Evolutionary conservation across 345 rosid species (phyloP).

Genomic region (Draba incana): DNA sequence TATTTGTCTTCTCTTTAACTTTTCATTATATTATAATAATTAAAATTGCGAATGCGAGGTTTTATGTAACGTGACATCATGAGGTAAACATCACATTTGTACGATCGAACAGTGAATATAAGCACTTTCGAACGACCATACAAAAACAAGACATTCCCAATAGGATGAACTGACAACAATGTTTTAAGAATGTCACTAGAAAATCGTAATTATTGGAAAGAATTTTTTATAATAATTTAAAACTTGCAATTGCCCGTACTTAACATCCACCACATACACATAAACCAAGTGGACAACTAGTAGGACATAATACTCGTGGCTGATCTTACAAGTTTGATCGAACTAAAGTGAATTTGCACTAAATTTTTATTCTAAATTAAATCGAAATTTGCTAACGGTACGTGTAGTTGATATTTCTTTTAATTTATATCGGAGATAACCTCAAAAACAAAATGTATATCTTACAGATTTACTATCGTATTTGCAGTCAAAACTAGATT

Average conservation of each 20-base stretch:
- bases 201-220: constrained; percentile 4
- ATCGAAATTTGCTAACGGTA: no score
- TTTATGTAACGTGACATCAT: constrained; percentile 35
- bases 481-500: no score
- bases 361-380: not conserved
- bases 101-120: constrained; percentile 27
- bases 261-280: constrained; percentile 39
- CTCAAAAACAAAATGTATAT: not conserved
- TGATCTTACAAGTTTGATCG: constrained; percentile 11
- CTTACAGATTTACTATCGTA: no score
- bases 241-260: constrained; percentile 10
- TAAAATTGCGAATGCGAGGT: constrained; percentile 23
- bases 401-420: no score
- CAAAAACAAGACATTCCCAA: constrained; percentile 24
- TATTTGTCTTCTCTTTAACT: constrained; percentile 34
- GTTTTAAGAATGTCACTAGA: constrained; percentile 37
- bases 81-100: not conserved
- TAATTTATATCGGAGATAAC: no score
- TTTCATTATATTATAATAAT: not conserved
- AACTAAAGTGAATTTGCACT: not conserved
- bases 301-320: constrained; percentile 38
- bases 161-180: constrained; percentile 41
- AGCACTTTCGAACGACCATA: constrained; percentile 33
- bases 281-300: constrained; percentile 41
- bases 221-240: constrained; percentile 1